phyloP scores from a whole-genome alignment of 768 basidiomycete species.

The Termitomyces sp. region DNA sequence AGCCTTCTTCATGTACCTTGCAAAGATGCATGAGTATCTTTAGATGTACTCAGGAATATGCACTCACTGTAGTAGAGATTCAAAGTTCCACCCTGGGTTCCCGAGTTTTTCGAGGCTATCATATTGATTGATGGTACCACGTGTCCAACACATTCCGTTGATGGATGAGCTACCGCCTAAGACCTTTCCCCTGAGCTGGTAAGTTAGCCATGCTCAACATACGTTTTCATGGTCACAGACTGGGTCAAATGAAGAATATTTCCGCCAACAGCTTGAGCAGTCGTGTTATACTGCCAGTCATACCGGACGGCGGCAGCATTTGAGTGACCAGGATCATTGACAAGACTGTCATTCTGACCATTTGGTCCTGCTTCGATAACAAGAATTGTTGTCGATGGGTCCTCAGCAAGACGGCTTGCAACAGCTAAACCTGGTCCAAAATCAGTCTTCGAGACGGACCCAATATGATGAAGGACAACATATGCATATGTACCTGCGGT shows the following conservation, averaged over 20 bases:
- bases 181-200: slow-evolving; percentile 11
- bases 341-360: slow-evolving; percentile 8
- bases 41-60: no score
- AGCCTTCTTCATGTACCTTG: slow-evolving; percentile 13
- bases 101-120: slow-evolving; percentile 15
- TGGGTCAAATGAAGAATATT: slow-evolving; percentile 5
- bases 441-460: background rate
- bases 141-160: slow-evolving; percentile 18
- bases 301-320: background rate
- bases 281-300: slow-evolving; percentile 14
- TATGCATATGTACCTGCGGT: slow-evolving; percentile 11
- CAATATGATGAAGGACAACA: background rate
- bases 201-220: background rate
- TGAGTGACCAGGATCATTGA: slow-evolving; percentile 13
- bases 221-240: background rate
- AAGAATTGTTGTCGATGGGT: background rate
- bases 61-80: slow-evolving; percentile 5
- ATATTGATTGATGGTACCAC: slow-evolving; percentile 16
- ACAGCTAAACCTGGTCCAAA: slow-evolving; percentile 6
- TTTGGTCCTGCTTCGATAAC: slow-evolving; percentile 15
- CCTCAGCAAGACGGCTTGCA: slow-evolving; percentile 14
- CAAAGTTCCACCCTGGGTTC: slow-evolving; percentile 18
- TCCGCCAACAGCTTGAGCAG: slow-evolving; percentile 9
- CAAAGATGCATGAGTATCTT: background rate
- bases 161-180: slow-evolving; percentile 18